Evolutionary conservation across 805 yeast species (phyloP).

Genomic region (Candida endomychidarum): DNA sequence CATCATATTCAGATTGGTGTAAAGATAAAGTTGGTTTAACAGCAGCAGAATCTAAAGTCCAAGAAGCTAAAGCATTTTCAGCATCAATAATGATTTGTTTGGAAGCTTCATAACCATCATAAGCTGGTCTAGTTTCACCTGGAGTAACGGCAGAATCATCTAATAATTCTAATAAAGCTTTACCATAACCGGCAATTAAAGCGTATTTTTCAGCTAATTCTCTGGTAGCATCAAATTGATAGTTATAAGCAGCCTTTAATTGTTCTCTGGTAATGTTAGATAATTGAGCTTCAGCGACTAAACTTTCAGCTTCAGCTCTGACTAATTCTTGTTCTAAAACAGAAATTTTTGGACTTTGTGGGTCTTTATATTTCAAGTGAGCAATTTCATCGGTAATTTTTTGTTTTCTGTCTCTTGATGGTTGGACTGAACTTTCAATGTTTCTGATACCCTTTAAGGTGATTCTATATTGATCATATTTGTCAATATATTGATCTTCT

Average conservation of each 20-base stretch:
- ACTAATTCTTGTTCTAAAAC: slow-evolving; percentile 86
- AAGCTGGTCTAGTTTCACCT: slow-evolving; percentile 88
- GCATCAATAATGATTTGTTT: slow-evolving; percentile 85
- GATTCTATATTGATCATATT: slow-evolving; percentile 82
- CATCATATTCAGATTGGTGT: slow-evolving; percentile 21
- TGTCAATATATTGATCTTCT: slow-evolving; percentile 84
- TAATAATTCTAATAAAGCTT: slow-evolving; percentile 76
- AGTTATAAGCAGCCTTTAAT: slow-evolving; percentile 78
- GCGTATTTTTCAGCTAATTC: slow-evolving; percentile 86
- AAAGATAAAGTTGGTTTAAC: slow-evolving; percentile 79
- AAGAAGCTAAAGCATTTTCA: slow-evolving; percentile 76
- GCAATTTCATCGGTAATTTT: slow-evolving; percentile 86
- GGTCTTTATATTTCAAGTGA: slow-evolving; percentile 79
- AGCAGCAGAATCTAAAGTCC: slow-evolving; percentile 83
- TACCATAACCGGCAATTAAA: slow-evolving; percentile 86
- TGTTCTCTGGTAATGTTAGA: slow-evolving; percentile 87
- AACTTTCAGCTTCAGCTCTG: slow-evolving; percentile 87
- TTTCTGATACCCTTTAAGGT: slow-evolving; percentile 79
- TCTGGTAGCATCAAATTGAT: slow-evolving; percentile 81
- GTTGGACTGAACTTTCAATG: slow-evolving; percentile 85
- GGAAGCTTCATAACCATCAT: slow-evolving; percentile 86
- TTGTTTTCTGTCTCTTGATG: slow-evolving; percentile 82
- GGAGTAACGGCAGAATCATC: slow-evolving; percentile 88
- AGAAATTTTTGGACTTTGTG: slow-evolving; percentile 77
- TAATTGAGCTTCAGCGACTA: slow-evolving; percentile 89